Conservation (phyloP, 1,284 basidiomycete species). For the Trametes versicolor region DNA sequence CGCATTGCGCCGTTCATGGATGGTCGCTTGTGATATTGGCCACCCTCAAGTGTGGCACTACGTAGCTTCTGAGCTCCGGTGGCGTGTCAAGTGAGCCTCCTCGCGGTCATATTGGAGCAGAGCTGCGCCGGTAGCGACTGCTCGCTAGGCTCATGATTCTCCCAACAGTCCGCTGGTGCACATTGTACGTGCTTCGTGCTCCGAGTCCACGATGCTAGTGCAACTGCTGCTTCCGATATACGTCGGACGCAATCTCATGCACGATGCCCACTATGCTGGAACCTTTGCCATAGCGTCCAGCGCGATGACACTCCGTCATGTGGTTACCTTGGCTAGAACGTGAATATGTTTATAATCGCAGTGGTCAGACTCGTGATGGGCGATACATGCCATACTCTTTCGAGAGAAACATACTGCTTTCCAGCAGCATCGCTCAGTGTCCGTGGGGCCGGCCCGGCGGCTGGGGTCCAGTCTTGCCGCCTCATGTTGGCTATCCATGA, state of each 20-base stretch:
- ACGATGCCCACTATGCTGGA: background rate
- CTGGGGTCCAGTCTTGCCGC: background rate
- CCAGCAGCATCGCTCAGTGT: no score
- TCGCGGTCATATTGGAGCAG: slow-evolving; percentile 1
- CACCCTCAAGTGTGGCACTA: background rate
- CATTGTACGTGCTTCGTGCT: background rate
- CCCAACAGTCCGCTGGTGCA: background rate
- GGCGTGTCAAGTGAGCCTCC: slow-evolving; percentile 1
- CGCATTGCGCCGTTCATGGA: background rate
- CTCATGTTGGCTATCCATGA: slow-evolving; percentile 8
- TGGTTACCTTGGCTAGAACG: background rate
- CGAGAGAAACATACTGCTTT: background rate
- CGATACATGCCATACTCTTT: background rate
- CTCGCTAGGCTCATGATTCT: slow-evolving; percentile 7
- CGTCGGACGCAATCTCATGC: background rate
- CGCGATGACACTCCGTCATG: background rate
- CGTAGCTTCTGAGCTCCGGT: background rate
- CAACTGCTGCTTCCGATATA: background rate
- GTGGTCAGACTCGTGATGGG: background rate
- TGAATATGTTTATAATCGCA: background rate
- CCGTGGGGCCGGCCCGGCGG: background rate
- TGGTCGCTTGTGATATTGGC: background rate
- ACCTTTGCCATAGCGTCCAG: background rate
- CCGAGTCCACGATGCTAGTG: background rate
- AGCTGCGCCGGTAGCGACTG: slow-evolving; percentile 1